Percentiles rank a stretch among this genome's conserved stretches.
Conservation (phyloP, 345 rosid genomes). For the Bretschneidera sinensis region DNA sequence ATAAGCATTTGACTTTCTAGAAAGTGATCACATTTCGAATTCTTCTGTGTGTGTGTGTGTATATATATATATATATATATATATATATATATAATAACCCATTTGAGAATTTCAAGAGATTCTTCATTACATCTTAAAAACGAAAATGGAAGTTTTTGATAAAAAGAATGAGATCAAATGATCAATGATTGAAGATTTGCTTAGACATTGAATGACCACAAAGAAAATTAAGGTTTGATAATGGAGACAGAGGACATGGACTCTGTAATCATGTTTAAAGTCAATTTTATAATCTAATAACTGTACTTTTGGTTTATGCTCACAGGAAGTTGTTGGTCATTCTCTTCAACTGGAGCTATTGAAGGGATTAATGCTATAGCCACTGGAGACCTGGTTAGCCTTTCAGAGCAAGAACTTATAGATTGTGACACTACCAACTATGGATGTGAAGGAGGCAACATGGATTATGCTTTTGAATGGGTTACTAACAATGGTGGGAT, state of each 20-base stretch:
- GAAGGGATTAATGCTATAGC: slow-evolving; percentile 65
- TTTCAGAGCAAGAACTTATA: slow-evolving; percentile 69
- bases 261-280: neutral
- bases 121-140: too few relatives aligned
- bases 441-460: slow-evolving; percentile 74
- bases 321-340: slow-evolving; percentile 79
- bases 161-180: too few relatives aligned
- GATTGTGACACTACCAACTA: slow-evolving; percentile 54
- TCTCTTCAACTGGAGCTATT: slow-evolving; percentile 64
- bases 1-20: too few relatives aligned
- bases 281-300: neutral
- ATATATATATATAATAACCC: too few relatives aligned
- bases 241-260: slow-evolving; percentile 6
- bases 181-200: too few relatives aligned
- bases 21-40: too few relatives aligned
- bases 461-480: slow-evolving; percentile 84
- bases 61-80: too few relatives aligned
- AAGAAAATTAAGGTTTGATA: too few relatives aligned
- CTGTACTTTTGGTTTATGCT: neutral
- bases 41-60: too few relatives aligned
- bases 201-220: too few relatives aligned
- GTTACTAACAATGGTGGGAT: slow-evolving; percentile 62
- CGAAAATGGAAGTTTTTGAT: too few relatives aligned
- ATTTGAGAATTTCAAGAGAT: too few relatives aligned
- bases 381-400: slow-evolving; percentile 51